phyloP scores from a whole-genome alignment of 75 land plant genomes.

The Sequoia sempervirens region DNA sequence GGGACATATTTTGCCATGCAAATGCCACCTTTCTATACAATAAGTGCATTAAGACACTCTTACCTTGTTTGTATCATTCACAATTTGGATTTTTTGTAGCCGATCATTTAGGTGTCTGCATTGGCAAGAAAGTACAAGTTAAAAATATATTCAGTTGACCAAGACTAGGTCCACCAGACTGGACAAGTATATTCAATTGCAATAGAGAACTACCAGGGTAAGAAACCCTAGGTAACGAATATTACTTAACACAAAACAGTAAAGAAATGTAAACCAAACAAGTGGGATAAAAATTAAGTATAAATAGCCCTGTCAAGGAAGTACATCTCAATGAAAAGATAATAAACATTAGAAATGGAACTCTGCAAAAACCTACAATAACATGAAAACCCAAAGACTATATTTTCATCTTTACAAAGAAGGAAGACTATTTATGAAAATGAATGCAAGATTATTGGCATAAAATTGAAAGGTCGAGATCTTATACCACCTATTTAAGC shows the following conservation, averaged over 20 bases:
- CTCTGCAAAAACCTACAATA: not conserved
- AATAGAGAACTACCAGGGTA: not conserved
- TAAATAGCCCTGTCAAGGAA: not conserved
- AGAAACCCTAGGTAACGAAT: not conserved
- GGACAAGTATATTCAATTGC: not conserved
- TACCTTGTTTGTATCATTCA: conserved; percentile 91
- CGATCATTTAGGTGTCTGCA: conserved; percentile 81
- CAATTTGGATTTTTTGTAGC: conserved; percentile 61
- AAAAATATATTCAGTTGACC: not conserved
- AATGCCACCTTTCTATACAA: not conserved
- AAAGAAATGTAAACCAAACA: not conserved
- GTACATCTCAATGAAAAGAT: not conserved
- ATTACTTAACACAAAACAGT: not conserved
- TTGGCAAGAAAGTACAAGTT: not conserved
- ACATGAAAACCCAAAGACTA: not conserved
- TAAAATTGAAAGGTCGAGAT: not conserved
- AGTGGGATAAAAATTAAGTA: not conserved
- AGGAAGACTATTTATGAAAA: not conserved
- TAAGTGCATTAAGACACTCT: not conserved
- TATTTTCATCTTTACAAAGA: not conserved
- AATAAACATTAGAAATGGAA: not conserved
- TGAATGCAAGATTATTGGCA: not conserved
- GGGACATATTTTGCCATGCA: not conserved
- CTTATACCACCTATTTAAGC: not conserved
- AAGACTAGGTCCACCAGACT: not conserved